A percentile compares a stretch with the other conserved stretches of the same genome.
These are phyloP conservation scores for Iberis amara DNA, from an alignment of 441 rosid species.

Conservation along the genomic window DNA sequence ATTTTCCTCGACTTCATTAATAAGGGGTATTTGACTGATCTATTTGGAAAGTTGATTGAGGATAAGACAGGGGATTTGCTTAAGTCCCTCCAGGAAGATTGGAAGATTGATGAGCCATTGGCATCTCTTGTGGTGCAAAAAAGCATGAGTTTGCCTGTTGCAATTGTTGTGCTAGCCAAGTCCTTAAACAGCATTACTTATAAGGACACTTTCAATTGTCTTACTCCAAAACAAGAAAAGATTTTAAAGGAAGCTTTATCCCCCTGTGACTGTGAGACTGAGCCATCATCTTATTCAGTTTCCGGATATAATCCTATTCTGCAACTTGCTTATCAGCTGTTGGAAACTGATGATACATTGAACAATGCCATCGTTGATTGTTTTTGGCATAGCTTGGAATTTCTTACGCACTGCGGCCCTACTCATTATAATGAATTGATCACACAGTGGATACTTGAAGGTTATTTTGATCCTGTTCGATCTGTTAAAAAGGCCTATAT, in stretches of 20 bases:
- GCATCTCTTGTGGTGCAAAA: background rate
- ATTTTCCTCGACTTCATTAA: background rate
- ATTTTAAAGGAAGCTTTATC: too few species aligned
- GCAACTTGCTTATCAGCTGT: background rate
- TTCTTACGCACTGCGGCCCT: slow-evolving; percentile 23
- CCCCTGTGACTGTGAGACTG: too few species aligned
- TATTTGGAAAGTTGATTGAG: background rate
- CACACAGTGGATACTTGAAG: slow-evolving; percentile 57
- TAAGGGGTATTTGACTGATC: background rate
- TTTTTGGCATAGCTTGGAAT: slow-evolving; percentile 44
- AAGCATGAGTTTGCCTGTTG: background rate
- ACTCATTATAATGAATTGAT: slow-evolving; percentile 48
- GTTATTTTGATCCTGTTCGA: slow-evolving; percentile 34
- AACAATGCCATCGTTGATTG: slow-evolving; percentile 26
- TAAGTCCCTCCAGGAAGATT: background rate
- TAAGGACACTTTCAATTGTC: too few species aligned
- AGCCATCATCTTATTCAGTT: too few species aligned
- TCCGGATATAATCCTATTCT: background rate
- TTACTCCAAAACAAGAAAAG: too few species aligned
- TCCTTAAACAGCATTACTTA: background rate
- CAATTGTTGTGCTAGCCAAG: background rate
- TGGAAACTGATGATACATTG: background rate
- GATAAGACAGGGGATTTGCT: background rate
- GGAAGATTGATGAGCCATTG: background rate
- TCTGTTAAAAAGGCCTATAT: slow-evolving; percentile 39